Base-by-base conservation (phyloP, 2,329 filamentous ascomycete genomes). In the Cordyceps fumosorosea region DNA sequence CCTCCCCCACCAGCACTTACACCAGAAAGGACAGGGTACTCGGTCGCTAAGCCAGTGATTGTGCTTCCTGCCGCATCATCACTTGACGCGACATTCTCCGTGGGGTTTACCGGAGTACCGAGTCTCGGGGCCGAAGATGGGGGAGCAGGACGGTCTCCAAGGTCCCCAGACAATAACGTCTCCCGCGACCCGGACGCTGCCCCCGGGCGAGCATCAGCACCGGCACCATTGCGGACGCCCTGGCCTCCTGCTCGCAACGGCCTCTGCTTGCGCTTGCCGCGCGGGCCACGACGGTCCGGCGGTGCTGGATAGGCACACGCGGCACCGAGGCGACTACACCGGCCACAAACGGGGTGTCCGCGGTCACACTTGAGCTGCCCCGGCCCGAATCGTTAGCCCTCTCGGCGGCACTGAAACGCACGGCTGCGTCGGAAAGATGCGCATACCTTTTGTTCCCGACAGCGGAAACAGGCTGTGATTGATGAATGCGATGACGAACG, bases 381-480 rank as follows among this genome's bases (percentile, higher is more conserved):
- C n/a, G n/a, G n/a, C n/a, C n/a, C n/a, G n/a, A 29, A 7, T 56
- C 8, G 34, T 45, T 16, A 29, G 16, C 18, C 22, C n/a, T n/a
- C 16, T 42, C 26, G 34, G 3, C 12, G 16, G 8, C 6, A 6
- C 3, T 10, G 24, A 29, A 20, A 29, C 10, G 18, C 6, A 12
- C 22, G 7, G 22, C 4, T 3, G 10, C 10, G 18, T 11, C 1
- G 44, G 44, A 20, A 14, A 24, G 8, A 11, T 20, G 37, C 14
- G n/a, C 29, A 24, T 50, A 40, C 56, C 56, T 58, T 58, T 51
- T 58, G 56, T 14, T 50, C 44, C 26, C 56, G 56, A n/a, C 56
- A 58, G 32, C 56, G 56, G 3, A 40, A 58, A n/a, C 56, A 58
- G 20, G 56, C 56, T 20, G 56, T 58, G 3, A 24, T 16, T 1